phyloP scores from a whole-genome alignment of 495 filamentous ascomycete species.

The Lasiosphaeris hirsuta region DNA sequence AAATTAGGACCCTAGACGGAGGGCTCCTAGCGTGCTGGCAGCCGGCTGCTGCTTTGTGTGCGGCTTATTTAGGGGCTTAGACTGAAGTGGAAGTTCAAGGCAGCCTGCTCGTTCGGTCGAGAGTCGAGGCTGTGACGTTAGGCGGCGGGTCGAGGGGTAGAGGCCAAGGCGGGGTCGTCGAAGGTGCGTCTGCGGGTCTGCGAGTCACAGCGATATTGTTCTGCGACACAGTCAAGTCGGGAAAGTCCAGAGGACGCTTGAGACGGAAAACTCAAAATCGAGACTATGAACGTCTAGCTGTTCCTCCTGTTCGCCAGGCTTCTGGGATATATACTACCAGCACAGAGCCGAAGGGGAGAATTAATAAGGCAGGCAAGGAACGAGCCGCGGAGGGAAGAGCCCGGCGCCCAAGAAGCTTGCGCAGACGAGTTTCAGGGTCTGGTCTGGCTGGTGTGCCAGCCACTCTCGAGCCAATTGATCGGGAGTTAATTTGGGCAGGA shows the following conservation, averaged over 20 bases:
- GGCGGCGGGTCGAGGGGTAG: constrained; percentile 9
- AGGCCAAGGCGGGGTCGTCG: constrained; percentile 5
- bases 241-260: not conserved
- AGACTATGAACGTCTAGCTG: not conserved
- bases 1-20: not conserved
- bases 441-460: constrained; percentile 20
- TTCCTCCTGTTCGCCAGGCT: not conserved
- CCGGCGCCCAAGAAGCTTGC: not conserved
- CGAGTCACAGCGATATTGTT: not conserved
- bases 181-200: not conserved
- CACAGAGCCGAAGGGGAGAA: no score
- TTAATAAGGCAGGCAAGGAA: not conserved
- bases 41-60: not conserved
- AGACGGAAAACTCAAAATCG: not conserved
- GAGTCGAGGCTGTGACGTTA: constrained; percentile 14
- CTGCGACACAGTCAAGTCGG: constrained; percentile 4
- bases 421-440: constrained; percentile 39
- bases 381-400: constrained; percentile 18
- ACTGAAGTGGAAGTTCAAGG: no score
- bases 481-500: constrained; percentile 29
- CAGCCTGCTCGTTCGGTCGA: not conserved
- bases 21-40: not conserved
- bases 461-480: constrained; percentile 26
- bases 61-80: not conserved
- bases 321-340: not conserved